Base-by-base conservation (phyloP, 2,329 filamentous ascomycete species). In the Botrytis tulipae region DNA sequence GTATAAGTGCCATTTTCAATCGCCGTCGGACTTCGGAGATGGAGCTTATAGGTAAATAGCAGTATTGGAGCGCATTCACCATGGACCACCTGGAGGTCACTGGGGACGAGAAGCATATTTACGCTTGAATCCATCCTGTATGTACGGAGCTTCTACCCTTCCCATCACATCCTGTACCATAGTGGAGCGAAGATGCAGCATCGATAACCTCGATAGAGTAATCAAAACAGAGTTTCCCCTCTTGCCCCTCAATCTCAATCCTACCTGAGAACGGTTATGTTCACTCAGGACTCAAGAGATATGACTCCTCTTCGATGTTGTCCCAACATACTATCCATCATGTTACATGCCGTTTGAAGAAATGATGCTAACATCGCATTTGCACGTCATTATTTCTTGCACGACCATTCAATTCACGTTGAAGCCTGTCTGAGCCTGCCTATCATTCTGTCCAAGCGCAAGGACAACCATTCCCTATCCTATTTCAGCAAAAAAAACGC, bases 191-290 rank as follows among this genome's bases (percentile, higher is more conserved):
- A 32, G 32, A 22, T 54, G 69, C 42, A 51, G 42, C 68, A 42
- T n/a, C 18, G 51, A 57, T 57, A 61, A 59, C 32, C 42, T 70
- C 40, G 25, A 32, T 32, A 29, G 35, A 61, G 37, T 29, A 63
- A 62, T 48, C 20, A 40, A 16, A 51, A 66, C 22, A n/a, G 59
- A 32, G 22, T 20, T 54, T 65, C n/a, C 32, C 29, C 29, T 35
- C 42, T 37, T 48, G 29, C 63, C 35, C 59, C 69, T 71, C 69
- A 54, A 71, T 32, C 69, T 71, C 69, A 65, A 71, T 32, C 44
- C 59, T 42, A 62, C 57, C 18, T 25, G 37, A 42, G 22, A 46
- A 57, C 5, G 37, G n/a, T 22, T 18, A 37, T 48, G 22, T 66
- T 22, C 44, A 51, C 42, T 25, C 10, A 25, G n/a, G n/a, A 9